Evolutionary conservation across 202 grass and related monocot species (phyloP).

Genomic region (Carex arenaria): DNA sequence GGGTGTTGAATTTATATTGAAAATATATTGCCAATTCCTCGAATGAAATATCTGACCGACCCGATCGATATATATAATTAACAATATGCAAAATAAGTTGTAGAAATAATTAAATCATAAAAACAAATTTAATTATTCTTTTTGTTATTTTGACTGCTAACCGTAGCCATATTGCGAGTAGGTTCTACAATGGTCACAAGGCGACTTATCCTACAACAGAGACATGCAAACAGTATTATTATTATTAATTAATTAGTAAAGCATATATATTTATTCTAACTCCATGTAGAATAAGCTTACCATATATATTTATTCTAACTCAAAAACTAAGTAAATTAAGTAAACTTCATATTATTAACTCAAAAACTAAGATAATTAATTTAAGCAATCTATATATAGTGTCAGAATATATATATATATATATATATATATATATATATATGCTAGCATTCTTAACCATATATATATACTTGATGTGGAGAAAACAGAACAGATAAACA

Average conservation of each 20-base stretch:
- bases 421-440: too few relatives aligned
- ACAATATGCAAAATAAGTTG: background rate
- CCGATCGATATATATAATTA: background rate
- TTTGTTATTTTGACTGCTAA: background rate
- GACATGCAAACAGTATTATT: background rate
- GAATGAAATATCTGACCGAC: background rate
- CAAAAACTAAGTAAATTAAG: too few relatives aligned
- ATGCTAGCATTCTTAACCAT: too few relatives aligned
- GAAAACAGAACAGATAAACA: too few relatives aligned
- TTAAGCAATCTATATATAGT: background rate
- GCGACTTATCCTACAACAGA: background rate
- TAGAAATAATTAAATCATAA: background rate
- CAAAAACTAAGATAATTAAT: background rate
- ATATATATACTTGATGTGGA: too few relatives aligned
- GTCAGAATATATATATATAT: too few relatives aligned
- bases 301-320: too few relatives aligned
- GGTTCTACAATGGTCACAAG: background rate
- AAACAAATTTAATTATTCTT: background rate
- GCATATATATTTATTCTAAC: background rate
- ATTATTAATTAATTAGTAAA: background rate
- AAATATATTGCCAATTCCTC: background rate
- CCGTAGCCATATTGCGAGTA: background rate
- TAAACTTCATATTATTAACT: too few relatives aligned
- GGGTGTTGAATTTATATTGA: background rate
- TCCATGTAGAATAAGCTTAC: background rate